A percentile compares a stretch with the other conserved stretches of the same genome.
Conservation (phyloP, 768 basidiomycete species). For the Cantharellus anzutake region DNA sequence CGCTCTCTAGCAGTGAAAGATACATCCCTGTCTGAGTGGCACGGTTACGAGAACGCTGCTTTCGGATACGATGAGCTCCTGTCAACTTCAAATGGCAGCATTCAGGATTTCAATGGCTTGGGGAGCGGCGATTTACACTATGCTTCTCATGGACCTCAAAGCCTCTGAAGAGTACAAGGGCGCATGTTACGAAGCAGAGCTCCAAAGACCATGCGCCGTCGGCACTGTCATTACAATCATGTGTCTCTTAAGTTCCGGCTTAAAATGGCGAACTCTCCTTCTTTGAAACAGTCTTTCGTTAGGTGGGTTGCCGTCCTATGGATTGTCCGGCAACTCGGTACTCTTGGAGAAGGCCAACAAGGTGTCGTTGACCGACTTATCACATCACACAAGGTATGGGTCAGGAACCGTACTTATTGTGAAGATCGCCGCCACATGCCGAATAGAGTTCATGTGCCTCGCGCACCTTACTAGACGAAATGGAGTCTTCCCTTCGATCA, state of each 20-base stretch:
- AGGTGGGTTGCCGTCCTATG: slow-evolving; percentile 26
- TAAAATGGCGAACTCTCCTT: slow-evolving; percentile 6
- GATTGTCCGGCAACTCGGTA: slow-evolving; percentile 19
- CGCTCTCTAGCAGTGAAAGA: slow-evolving; percentile 11
- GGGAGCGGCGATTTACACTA: slow-evolving; percentile 22
- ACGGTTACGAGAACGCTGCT: slow-evolving; percentile 12
- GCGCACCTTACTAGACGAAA: slow-evolving; percentile 58
- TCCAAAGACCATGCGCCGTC: slow-evolving; percentile 5
- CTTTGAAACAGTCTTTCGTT: slow-evolving; percentile 30
- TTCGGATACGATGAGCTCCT: slow-evolving; percentile 12
- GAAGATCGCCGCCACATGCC: slow-evolving; percentile 64
- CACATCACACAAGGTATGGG: not conserved
- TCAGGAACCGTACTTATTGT: slow-evolving; percentile 22
- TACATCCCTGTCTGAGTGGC: slow-evolving; percentile 12
- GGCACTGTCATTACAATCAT: too few relatives aligned
- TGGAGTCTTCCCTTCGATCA: slow-evolving; percentile 30
- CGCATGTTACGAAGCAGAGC: slow-evolving; percentile 11
- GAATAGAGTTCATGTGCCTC: slow-evolving; percentile 72
- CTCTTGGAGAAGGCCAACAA: slow-evolving; percentile 21
- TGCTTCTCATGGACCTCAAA: slow-evolving; percentile 23
- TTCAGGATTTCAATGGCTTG: slow-evolving; percentile 14
- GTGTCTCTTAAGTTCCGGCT: not conserved
- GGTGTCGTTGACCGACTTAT: not conserved
- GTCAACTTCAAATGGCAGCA: slow-evolving; percentile 9
- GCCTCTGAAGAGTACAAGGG: slow-evolving; percentile 24